Evolutionary conservation across 306 rosid genomes (phyloP).

Genomic region (Hippophae gyantsensis): DNA sequence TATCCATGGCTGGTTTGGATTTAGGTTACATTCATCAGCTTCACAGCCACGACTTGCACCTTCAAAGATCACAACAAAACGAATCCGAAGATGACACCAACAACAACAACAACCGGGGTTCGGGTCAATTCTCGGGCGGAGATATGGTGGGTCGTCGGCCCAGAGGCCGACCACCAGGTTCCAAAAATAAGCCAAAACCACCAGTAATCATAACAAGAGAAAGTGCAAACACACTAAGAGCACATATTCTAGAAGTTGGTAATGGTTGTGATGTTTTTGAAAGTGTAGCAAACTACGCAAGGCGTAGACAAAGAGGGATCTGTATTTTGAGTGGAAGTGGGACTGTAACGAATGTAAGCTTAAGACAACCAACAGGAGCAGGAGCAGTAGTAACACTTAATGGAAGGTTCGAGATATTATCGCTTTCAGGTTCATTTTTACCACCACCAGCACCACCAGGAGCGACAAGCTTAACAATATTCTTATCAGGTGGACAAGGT

Average conservation of each 20-base stretch:
- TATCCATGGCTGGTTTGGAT: constrained; percentile 86
- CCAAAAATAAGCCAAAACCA: constrained; percentile 70
- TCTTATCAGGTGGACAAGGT: constrained; percentile 72
- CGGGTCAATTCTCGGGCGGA: constrained; percentile 11
- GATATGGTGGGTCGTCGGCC: constrained; percentile 51
- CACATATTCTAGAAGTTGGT: constrained; percentile 76
- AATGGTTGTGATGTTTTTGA: constrained; percentile 80
- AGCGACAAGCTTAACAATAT: constrained; percentile 64
- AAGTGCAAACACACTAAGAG: constrained; percentile 85
- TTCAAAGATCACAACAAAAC: constrained; percentile 28
- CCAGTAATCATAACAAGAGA: constrained; percentile 84
- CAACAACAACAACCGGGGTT: constrained; percentile 7
- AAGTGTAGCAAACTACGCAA: constrained; percentile 61
- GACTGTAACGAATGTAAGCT: constrained; percentile 60
- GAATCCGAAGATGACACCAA: constrained; percentile 31
- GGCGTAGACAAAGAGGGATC: constrained; percentile 93
- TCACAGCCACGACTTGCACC: constrained; percentile 51
- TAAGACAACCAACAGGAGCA: constrained; percentile 57
- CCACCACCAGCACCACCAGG: constrained; percentile 96
- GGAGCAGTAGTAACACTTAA: constrained; percentile 66
- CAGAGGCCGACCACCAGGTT: constrained; percentile 71
- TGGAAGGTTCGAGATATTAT: constrained; percentile 84
- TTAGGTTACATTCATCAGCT: constrained; percentile 68
- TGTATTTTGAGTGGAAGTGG: constrained; percentile 78
- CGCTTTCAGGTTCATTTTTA: constrained; percentile 69